phyloP scores from a whole-genome alignment of 805 yeast species.

The Saturnispora sekii region DNA sequence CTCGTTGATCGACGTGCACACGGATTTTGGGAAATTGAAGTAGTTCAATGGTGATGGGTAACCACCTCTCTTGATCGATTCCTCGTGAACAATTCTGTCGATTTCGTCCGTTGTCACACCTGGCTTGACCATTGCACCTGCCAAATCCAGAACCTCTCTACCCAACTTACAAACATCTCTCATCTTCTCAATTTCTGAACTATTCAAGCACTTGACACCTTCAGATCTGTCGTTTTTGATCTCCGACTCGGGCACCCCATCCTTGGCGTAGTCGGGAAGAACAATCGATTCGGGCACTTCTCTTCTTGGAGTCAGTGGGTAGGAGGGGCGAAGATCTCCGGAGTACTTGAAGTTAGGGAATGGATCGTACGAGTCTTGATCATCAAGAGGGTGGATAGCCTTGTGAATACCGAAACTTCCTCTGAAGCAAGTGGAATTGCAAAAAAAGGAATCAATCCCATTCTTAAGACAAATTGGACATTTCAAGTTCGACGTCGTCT shows the following conservation, averaged over 20 bases:
- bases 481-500: slow-evolving; percentile 62
- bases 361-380: slow-evolving; percentile 65
- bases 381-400: slow-evolving; percentile 56
- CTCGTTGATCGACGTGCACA: slow-evolving; percentile 92
- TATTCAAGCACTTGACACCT: slow-evolving; percentile 51
- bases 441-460: slow-evolving; percentile 55
- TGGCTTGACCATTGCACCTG: slow-evolving; percentile 73
- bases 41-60: slow-evolving; percentile 95
- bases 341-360: slow-evolving; percentile 70
- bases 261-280: slow-evolving; percentile 73
- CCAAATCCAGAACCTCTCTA: slow-evolving; percentile 82
- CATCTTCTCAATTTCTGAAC: slow-evolving; percentile 65
- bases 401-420: slow-evolving; percentile 66
- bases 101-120: slow-evolving; percentile 92
- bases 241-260: slow-evolving; percentile 76
- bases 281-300: slow-evolving; percentile 60
- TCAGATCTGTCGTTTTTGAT: slow-evolving; percentile 59
- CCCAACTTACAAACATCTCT: slow-evolving; percentile 68
- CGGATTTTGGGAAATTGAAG: slow-evolving; percentile 84
- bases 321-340: slow-evolving; percentile 66
- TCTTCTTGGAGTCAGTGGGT: slow-evolving; percentile 72
- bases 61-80: slow-evolving; percentile 77
- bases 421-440: slow-evolving; percentile 78
- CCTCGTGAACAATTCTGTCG: slow-evolving; percentile 79
- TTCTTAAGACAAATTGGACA: slow-evolving; percentile 88